A percentile compares a stretch with the other conserved stretches of the same genome.
Evolutionary conservation across 2,329 filamentous ascomycete species (phyloP).

Genomic region (Coniella vitis): DNA sequence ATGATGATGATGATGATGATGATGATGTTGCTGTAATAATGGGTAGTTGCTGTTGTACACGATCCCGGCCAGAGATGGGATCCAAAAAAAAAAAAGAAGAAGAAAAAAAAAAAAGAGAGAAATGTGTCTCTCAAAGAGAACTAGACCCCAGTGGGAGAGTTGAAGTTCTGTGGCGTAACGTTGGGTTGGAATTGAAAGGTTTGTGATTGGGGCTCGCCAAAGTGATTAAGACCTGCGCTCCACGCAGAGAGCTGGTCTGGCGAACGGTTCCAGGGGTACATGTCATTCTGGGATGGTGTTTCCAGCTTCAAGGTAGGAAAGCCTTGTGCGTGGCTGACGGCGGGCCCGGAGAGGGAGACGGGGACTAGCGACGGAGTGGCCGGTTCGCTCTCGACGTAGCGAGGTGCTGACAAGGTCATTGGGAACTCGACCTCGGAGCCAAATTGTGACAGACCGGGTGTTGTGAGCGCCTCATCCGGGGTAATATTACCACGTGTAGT

Average conservation of each 20-base stretch:
- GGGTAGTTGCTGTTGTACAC: background rate
- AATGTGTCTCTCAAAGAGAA: background rate
- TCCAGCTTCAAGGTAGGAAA: slow-evolving; percentile 40
- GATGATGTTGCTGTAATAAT: too few relatives aligned
- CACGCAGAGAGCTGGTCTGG: slow-evolving; percentile 11
- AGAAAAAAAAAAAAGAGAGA: too few relatives aligned
- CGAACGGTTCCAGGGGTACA: slow-evolving; percentile 25
- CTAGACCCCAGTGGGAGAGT: slow-evolving; percentile 9
- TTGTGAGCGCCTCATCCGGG: slow-evolving; percentile 42
- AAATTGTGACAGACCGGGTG: slow-evolving; percentile 38
- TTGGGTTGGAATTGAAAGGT: slow-evolving; percentile 41
- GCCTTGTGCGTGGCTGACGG: slow-evolving; percentile 24
- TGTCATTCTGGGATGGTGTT: slow-evolving; percentile 38
- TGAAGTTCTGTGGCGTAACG: slow-evolving; percentile 38
- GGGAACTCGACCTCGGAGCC: slow-evolving; percentile 40
- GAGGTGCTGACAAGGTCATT: slow-evolving; percentile 32
- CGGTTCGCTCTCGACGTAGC: slow-evolving; percentile 44
- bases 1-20: too few relatives aligned
- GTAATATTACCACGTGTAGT: slow-evolving; percentile 27
- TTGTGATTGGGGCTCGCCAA: slow-evolving; percentile 28
- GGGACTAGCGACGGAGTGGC: slow-evolving; percentile 40
- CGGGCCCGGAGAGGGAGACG: slow-evolving; percentile 35
- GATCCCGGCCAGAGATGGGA: background rate
- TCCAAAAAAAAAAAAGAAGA: too few relatives aligned
- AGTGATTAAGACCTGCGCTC: slow-evolving; percentile 10